phyloP scores from a whole-genome alignment of 495 filamentous ascomycete genomes.

The Penicillium pulvis region DNA sequence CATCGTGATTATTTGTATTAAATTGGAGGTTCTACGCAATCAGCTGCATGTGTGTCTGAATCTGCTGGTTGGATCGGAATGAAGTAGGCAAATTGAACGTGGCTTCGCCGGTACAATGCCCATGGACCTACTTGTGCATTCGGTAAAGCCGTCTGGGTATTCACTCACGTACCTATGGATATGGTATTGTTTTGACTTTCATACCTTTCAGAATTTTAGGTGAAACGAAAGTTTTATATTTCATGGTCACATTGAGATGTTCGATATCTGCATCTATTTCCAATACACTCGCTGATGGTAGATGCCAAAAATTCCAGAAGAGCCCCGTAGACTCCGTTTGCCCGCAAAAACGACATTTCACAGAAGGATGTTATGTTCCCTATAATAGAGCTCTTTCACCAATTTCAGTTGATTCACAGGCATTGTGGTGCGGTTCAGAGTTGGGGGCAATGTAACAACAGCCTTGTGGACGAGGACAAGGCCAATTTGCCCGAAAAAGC shows the following conservation, averaged over 20 bases:
- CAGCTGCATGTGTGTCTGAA: not conserved
- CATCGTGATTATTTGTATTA: no score
- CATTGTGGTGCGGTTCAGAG: slow-evolving; percentile 50
- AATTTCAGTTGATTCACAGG: slow-evolving; percentile 60
- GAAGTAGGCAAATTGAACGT: not conserved
- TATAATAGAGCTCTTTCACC: slow-evolving; percentile 58
- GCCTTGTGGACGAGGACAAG: slow-evolving; percentile 63
- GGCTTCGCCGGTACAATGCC: not conserved
- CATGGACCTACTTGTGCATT: no score
- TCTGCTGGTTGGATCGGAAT: not conserved
- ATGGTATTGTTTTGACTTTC: no score
- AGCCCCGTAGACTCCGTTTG: not conserved
- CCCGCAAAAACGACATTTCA: slow-evolving; percentile 21
- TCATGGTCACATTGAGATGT: not conserved
- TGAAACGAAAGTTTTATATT: not conserved
- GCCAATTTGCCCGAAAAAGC: slow-evolving; percentile 74
- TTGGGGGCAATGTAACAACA: slow-evolving; percentile 67
- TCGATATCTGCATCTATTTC: not conserved
- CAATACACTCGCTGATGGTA: not conserved
- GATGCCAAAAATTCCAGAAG: not conserved
- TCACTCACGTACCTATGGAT: no score
- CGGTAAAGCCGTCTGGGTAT: no score
- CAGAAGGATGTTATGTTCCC: slow-evolving; percentile 58
- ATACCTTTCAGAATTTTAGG: no score
- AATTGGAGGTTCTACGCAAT: not conserved